Conservation (phyloP, 83 land plant genomes). For the Larix sibirica region DNA sequence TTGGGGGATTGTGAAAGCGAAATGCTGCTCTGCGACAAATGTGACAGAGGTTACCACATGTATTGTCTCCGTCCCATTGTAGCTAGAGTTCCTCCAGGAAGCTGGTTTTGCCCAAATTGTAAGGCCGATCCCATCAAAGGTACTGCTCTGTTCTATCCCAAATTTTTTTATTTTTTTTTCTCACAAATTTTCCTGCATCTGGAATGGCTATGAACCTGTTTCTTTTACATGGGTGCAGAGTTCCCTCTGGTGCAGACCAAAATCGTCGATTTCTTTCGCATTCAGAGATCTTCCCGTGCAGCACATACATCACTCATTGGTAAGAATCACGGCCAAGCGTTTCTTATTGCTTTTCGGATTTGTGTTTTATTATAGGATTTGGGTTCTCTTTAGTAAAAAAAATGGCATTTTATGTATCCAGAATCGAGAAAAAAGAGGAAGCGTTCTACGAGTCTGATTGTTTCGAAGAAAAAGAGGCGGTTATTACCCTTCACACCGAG, state of each 20-base stretch:
- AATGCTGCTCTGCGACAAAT: constrained; percentile 83
- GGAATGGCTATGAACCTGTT: background rate
- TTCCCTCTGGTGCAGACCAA: constrained; percentile 94
- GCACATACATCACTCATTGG: background rate
- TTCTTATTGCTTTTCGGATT: background rate
- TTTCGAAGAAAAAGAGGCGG: constrained; percentile 76
- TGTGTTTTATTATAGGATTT: background rate
- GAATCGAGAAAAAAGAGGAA: constrained; percentile 27
- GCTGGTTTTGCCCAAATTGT: constrained; percentile 87
- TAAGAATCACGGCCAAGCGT: background rate
- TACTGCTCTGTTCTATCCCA: background rate
- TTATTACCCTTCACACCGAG: constrained; percentile 72
- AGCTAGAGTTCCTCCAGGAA: constrained; percentile 62
- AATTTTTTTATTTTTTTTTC: background rate
- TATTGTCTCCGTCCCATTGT: constrained; percentile 84
- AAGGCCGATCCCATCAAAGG: constrained; percentile 18
- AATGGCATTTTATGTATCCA: background rate
- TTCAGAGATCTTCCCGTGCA: constrained; percentile 40
- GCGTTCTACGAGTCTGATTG: background rate
- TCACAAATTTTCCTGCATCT: background rate
- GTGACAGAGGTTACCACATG: constrained; percentile 86
- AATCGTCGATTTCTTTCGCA: constrained; percentile 88
- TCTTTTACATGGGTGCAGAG: constrained; percentile 34
- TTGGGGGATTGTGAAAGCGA: constrained; percentile 54
- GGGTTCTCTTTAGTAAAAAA: too few relatives aligned